Evolutionary conservation across 2,329 filamentous ascomycete species (phyloP).

Genomic region (Calonectria pseudoreteaudii): DNA sequence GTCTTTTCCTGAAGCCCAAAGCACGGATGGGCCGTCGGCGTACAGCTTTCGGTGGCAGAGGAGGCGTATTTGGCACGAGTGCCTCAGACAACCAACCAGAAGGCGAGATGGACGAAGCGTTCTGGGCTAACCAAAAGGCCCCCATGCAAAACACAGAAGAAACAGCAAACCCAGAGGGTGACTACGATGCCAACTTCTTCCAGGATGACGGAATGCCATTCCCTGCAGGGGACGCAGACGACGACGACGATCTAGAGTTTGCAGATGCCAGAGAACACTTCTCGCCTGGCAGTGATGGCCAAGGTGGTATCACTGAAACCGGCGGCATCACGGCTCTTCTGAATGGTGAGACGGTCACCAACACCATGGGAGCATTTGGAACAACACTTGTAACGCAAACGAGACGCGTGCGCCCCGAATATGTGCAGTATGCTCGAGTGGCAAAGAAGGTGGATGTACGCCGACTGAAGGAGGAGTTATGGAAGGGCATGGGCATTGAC

Average conservation of each 20-base stretch:
- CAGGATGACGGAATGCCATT: slow-evolving; percentile 85
- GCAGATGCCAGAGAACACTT: slow-evolving; percentile 85
- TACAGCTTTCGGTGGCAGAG: slow-evolving; percentile 59
- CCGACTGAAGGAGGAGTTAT: slow-evolving; percentile 76
- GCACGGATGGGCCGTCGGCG: slow-evolving; percentile 81
- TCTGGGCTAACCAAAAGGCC: slow-evolving; percentile 85
- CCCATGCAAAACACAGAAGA: slow-evolving; percentile 63
- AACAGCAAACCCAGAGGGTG: slow-evolving; percentile 71
- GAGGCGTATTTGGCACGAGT: slow-evolving; percentile 55
- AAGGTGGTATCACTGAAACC: slow-evolving; percentile 58
- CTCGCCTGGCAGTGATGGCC: slow-evolving; percentile 71
- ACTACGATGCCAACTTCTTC: slow-evolving; percentile 98
- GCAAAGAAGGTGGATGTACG: slow-evolving; percentile 80
- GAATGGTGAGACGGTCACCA: slow-evolving; percentile 61
- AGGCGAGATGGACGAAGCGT: slow-evolving; percentile 92
- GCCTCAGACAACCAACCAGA: slow-evolving; percentile 66
- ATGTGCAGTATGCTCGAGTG: slow-evolving; percentile 76
- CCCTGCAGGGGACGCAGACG: slow-evolving; percentile 67
- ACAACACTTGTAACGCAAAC: slow-evolving; percentile 75
- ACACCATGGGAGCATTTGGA: slow-evolving; percentile 67
- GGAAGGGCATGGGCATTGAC: slow-evolving; percentile 74
- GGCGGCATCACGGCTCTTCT: slow-evolving; percentile 64
- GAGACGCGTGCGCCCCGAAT: slow-evolving; percentile 72
- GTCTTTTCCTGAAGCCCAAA: slow-evolving; percentile 94
- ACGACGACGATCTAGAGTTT: slow-evolving; percentile 79